Percentiles rank a stretch among this genome's conserved stretches.
Evolutionary conservation across 257 asterid genomes (phyloP).

Genomic region (Fraxinus quadrangulata): DNA sequence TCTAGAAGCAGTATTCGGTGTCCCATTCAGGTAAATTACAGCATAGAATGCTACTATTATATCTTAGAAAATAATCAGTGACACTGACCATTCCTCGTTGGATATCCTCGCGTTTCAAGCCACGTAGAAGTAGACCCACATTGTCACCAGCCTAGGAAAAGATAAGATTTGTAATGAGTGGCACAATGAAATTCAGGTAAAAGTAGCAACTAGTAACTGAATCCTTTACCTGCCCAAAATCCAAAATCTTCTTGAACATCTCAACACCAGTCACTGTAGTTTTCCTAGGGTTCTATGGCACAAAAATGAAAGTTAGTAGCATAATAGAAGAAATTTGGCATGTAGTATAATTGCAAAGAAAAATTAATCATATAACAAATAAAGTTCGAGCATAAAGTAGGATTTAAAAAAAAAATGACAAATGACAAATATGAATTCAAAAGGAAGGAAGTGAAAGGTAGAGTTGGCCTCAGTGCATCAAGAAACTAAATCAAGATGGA

Average conservation of each 20-base stretch:
- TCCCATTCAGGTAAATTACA: conserved; percentile 2
- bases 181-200: background rate
- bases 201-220: background rate
- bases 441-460: background rate
- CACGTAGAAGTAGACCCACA: conserved; percentile 96
- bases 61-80: conserved; percentile 10
- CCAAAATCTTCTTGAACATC: conserved; percentile 97
- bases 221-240: conserved; percentile 75
- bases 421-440: conserved; percentile 5
- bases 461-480: conserved; percentile 6
- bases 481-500: background rate
- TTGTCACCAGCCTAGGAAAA: conserved; percentile 93
- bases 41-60: background rate
- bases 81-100: conserved; percentile 87
- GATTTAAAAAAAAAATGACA: conserved; percentile 1
- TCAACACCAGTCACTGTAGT: conserved; percentile 96
- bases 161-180: conserved; percentile 11
- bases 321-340: conserved; percentile 17
- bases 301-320: conserved; percentile 19
- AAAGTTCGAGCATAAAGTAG: background rate
- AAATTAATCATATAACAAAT: background rate
- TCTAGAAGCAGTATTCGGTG: background rate
- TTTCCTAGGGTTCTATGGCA: conserved; percentile 69
- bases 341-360: conserved; percentile 1
- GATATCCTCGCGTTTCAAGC: conserved; percentile 90